phyloP scores from a whole-genome alignment of 2,329 filamentous ascomycete species.

The Penicillium sp. region DNA sequence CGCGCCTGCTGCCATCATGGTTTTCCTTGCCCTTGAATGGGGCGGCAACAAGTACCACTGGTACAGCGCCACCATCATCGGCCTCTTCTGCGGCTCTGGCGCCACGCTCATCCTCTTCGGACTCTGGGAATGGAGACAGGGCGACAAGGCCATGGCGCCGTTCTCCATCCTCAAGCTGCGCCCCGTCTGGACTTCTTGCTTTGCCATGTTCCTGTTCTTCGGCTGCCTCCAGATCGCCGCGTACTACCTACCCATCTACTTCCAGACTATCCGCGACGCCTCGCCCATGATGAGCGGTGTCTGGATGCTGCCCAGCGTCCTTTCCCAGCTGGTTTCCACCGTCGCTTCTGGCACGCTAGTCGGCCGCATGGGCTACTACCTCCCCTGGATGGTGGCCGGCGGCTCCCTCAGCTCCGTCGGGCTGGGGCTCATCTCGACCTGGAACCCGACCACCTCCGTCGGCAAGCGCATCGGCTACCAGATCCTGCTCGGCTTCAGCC shows the following conservation, averaged over 20 bases:
- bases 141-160: slow-evolving; percentile 31
- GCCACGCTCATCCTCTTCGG: slow-evolving; percentile 20
- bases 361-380: slow-evolving; percentile 21
- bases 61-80: slow-evolving; percentile 15
- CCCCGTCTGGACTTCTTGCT: slow-evolving; percentile 21
- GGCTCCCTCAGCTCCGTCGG: slow-evolving; percentile 24
- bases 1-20: slow-evolving; percentile 15
- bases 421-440: slow-evolving; percentile 29
- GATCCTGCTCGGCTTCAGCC: slow-evolving; percentile 18
- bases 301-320: slow-evolving; percentile 9
- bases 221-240: slow-evolving; percentile 19
- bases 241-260: slow-evolving; percentile 22
- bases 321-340: slow-evolving; percentile 7
- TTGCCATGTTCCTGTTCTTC: slow-evolving; percentile 19
- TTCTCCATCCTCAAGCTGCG: slow-evolving; percentile 32
- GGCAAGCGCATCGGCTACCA: slow-evolving; percentile 25
- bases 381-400: slow-evolving; percentile 24
- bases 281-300: slow-evolving; percentile 22
- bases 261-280: slow-evolving; percentile 23
- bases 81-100: slow-evolving; percentile 17
- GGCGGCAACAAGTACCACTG: slow-evolving; percentile 16
- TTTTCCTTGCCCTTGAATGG: slow-evolving; percentile 18
- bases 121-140: slow-evolving; percentile 19
- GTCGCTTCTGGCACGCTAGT: slow-evolving; percentile 23
- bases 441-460: slow-evolving; percentile 21